Conservation (phyloP, 108 stramenopile genomes). For the Cyclotella choctawhatcheeana region DNA sequence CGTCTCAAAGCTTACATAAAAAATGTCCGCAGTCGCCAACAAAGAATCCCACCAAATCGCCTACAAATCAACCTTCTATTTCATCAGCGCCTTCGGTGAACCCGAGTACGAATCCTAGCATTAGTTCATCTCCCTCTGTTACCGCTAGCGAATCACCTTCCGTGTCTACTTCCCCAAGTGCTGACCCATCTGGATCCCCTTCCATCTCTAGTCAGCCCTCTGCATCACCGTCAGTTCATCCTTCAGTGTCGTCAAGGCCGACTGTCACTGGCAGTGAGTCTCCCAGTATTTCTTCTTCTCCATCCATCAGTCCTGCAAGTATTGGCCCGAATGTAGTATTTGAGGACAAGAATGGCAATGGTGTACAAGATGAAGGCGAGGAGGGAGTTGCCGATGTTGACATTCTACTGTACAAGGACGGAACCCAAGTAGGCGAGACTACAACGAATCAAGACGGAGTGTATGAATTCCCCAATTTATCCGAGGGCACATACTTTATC, state of each 20-base stretch:
- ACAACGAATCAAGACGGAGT: constrained; percentile 13
- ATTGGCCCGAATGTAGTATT: constrained; percentile 29
- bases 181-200: not conserved
- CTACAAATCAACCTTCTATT: constrained; percentile 3
- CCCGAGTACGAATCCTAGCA: not conserved
- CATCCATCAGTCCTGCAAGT: not conserved
- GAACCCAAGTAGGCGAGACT: not conserved
- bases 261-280: not conserved
- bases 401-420: constrained; percentile 22
- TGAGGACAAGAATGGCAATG: constrained; percentile 27
- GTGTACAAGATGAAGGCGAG: constrained; percentile 21
- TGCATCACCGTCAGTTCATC: not conserved
- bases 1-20: too few species aligned
- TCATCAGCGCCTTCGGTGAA: not conserved
- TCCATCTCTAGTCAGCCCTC: not conserved
- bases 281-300: constrained; percentile 8
- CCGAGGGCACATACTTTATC: constrained; percentile 17
- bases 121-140: not conserved
- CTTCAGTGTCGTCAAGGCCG: not conserved
- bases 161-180: not conserved
- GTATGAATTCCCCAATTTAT: constrained; percentile 21
- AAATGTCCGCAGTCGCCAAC: not conserved
- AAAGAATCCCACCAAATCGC: constrained; percentile 12
- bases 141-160: not conserved
- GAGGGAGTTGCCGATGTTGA: constrained; percentile 1